Conservation (phyloP, 108 stramenopile genomes). For the Skeletonema menzelii region DNA sequence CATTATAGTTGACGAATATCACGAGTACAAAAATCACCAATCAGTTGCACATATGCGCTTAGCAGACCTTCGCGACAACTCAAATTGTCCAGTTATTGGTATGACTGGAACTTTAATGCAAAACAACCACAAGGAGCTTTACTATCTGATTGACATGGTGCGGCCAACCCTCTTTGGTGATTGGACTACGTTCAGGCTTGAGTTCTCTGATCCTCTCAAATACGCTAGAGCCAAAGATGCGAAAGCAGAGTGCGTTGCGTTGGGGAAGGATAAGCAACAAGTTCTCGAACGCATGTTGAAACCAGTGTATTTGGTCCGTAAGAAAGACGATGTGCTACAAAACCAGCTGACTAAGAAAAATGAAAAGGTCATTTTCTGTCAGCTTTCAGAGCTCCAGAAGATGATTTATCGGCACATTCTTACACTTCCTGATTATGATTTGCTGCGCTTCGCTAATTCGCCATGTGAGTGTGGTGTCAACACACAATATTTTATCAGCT, state of each 20-base stretch:
- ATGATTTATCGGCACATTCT: constrained; percentile 70
- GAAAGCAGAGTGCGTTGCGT: constrained; percentile 23
- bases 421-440: constrained; percentile 73
- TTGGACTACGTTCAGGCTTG: constrained; percentile 52
- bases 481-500: constrained; percentile 56
- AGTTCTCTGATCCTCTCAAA: constrained; percentile 61
- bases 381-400: constrained; percentile 76
- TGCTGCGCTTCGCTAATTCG: constrained; percentile 58
- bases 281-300: constrained; percentile 52
- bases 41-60: constrained; percentile 30
- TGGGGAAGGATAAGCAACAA: constrained; percentile 36
- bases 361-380: constrained; percentile 82
- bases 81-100: constrained; percentile 42
- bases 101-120: constrained; percentile 65
- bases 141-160: constrained; percentile 76
- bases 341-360: constrained; percentile 73
- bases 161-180: constrained; percentile 62
- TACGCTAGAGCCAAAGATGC: constrained; percentile 63
- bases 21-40: constrained; percentile 66
- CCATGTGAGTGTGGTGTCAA: constrained; percentile 89
- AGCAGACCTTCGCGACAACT: constrained; percentile 29
- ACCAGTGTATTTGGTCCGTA: constrained; percentile 56
- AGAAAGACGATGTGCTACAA: constrained; percentile 63
- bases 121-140: constrained; percentile 77
- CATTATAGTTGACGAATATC: constrained; percentile 83